Conservation (phyloP, 345 rosid genomes). For the Cardamine occulta region DNA sequence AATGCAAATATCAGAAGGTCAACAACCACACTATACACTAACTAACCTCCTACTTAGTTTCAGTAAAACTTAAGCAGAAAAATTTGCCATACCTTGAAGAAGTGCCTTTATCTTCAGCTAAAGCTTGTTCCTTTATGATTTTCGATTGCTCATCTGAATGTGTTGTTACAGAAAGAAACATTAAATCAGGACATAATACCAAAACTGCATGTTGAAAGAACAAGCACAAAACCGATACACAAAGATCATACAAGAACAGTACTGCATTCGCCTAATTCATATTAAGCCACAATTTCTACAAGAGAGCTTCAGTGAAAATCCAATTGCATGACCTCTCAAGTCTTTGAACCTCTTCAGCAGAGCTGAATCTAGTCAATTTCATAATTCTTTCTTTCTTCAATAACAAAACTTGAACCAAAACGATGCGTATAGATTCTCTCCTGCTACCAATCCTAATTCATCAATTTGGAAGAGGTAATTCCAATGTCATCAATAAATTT, state of each 20-base stretch:
- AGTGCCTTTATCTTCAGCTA: slow-evolving; percentile 31
- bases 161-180: slow-evolving; percentile 5
- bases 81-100: slow-evolving; percentile 57
- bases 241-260: slow-evolving; percentile 1
- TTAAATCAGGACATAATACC: slow-evolving; percentile 6
- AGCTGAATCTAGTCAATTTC: slow-evolving; percentile 19
- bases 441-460: neutral
- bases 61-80: slow-evolving; percentile 17
- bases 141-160: slow-evolving; percentile 34
- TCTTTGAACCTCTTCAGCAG: neutral
- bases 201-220: neutral
- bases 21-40: slow-evolving; percentile 25
- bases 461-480: slow-evolving; percentile 3
- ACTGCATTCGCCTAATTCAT: neutral
- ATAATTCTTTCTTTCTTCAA: neutral
- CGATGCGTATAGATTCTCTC: neutral
- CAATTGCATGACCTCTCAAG: neutral
- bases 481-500: slow-evolving; percentile 7
- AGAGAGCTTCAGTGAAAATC: neutral
- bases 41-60: slow-evolving; percentile 34
- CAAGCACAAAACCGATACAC: no score
- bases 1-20: slow-evolving; percentile 34
- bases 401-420: neutral
- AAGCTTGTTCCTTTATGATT: slow-evolving; percentile 40
- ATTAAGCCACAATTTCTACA: neutral